Conservation (phyloP, 208 protist species). For the Leishmania arabica region DNA sequence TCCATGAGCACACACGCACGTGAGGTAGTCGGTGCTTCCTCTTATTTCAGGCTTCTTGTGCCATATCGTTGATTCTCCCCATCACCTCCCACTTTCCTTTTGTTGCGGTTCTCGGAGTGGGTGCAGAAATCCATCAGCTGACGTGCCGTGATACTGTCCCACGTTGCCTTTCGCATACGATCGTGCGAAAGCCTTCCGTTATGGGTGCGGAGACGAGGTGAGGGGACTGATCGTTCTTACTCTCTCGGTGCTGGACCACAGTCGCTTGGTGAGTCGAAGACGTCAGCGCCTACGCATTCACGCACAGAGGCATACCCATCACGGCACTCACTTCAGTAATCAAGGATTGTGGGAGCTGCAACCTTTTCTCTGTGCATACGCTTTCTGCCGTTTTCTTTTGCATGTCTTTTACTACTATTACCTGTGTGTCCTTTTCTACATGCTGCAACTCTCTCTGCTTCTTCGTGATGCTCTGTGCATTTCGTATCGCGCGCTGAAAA, state of each 20-base stretch:
- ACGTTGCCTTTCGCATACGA: background rate
- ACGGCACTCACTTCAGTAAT: background rate
- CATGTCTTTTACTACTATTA: background rate
- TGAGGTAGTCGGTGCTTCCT: background rate
- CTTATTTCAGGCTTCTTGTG: background rate
- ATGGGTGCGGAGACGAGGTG: background rate
- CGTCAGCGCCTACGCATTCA: background rate
- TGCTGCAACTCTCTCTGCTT: constrained; percentile 7
- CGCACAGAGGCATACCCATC: background rate
- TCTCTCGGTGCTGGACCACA: background rate
- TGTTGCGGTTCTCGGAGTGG: background rate
- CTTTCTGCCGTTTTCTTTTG: background rate
- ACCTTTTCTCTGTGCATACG: background rate
- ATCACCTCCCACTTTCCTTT: background rate
- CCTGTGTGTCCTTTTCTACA: background rate
- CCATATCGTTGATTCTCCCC: background rate
- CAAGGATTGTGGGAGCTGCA: background rate
- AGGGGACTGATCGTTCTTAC: background rate
- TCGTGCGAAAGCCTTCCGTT: background rate
- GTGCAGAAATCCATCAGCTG: background rate
- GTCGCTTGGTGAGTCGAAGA: background rate
- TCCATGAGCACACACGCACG: background rate
- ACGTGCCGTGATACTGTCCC: background rate
- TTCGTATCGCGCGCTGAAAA: background rate
- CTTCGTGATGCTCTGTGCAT: background rate